Conservation (phyloP, 2,329 filamentous ascomycete genomes). For the Neocucurbitaria cava region DNA sequence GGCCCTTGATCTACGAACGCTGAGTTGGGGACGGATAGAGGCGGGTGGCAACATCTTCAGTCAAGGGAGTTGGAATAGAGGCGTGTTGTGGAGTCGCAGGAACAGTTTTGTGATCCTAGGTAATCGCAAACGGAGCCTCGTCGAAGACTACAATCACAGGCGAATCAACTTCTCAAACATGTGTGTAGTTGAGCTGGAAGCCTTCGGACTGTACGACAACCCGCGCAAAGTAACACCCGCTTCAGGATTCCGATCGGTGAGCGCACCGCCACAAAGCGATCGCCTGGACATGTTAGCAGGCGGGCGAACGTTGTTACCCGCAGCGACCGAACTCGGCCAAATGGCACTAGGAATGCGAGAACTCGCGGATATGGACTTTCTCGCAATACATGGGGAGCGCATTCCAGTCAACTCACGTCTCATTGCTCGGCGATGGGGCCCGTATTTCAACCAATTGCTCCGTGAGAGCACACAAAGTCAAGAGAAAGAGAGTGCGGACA, state of each 20-base stretch:
- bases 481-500: slow-evolving; percentile 66
- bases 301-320: slow-evolving; percentile 76
- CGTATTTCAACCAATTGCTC: slow-evolving; percentile 91
- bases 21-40: slow-evolving; percentile 96
- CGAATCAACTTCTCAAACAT: slow-evolving; percentile 97
- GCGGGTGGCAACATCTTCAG: slow-evolving; percentile 91
- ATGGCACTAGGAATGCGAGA: slow-evolving; percentile 81
- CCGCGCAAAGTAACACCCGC: slow-evolving; percentile 79
- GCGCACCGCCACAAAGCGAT: slow-evolving; percentile 68
- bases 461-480: slow-evolving; percentile 75
- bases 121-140: slow-evolving; percentile 88
- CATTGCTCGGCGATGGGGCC: slow-evolving; percentile 87
- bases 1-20: slow-evolving; percentile 85
- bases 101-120: slow-evolving; percentile 97
- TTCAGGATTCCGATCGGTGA: slow-evolving; percentile 85
- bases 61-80: slow-evolving; percentile 97
- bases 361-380: slow-evolving; percentile 93
- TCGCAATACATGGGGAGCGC: slow-evolving; percentile 88
- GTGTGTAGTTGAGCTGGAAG: slow-evolving; percentile 95
- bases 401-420: slow-evolving; percentile 94
- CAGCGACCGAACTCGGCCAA: slow-evolving; percentile 85
- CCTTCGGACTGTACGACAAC: slow-evolving; percentile 97
- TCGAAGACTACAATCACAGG: slow-evolving; percentile 97
- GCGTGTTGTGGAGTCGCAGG: slow-evolving; percentile 88
- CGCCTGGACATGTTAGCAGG: slow-evolving; percentile 67